Evolutionary conservation across 2,329 filamentous ascomycete genomes (phyloP).

Genomic region (Diaporthe vexans): DNA sequence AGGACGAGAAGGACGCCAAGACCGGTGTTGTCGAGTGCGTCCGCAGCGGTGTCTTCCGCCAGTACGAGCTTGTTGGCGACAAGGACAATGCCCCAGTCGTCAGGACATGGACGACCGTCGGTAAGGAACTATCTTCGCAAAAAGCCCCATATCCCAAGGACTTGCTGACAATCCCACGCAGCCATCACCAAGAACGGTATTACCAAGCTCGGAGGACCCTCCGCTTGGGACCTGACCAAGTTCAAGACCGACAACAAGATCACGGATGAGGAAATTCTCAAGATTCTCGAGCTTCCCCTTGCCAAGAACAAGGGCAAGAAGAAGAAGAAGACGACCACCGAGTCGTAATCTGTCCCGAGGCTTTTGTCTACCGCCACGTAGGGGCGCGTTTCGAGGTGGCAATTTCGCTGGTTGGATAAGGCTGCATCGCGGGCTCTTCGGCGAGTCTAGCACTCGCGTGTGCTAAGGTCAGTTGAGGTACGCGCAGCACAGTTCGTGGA

Average conservation of each 20-base stretch:
- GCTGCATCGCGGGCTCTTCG: slow-evolving; percentile 9
- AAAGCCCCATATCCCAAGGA: slow-evolving; percentile 41
- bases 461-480: slow-evolving; percentile 10
- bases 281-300: slow-evolving; percentile 92
- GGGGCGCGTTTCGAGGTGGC: background rate
- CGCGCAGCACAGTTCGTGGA: slow-evolving; percentile 5
- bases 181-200: slow-evolving; percentile 98
- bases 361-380: background rate
- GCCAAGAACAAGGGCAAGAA: slow-evolving; percentile 91
- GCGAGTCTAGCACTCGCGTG: slow-evolving; percentile 13
- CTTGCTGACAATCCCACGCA: slow-evolving; percentile 56
- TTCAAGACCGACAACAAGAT: slow-evolving; percentile 98
- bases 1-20: slow-evolving; percentile 97
- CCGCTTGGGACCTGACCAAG: slow-evolving; percentile 82
- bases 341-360: slow-evolving; percentile 34
- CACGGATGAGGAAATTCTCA: slow-evolving; percentile 92
- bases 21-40: slow-evolving; percentile 96
- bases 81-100: slow-evolving; percentile 90
- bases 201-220: slow-evolving; percentile 84
- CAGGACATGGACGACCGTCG: slow-evolving; percentile 90
- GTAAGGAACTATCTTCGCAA: slow-evolving; percentile 67
- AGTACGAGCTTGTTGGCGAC: slow-evolving; percentile 96
- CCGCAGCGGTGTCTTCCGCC: slow-evolving; percentile 89
- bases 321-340: slow-evolving; percentile 73
- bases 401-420: slow-evolving; percentile 16